Conservation (phyloP, 2,329 filamentous ascomycete genomes). For the Colletotrichum sublineola region DNA sequence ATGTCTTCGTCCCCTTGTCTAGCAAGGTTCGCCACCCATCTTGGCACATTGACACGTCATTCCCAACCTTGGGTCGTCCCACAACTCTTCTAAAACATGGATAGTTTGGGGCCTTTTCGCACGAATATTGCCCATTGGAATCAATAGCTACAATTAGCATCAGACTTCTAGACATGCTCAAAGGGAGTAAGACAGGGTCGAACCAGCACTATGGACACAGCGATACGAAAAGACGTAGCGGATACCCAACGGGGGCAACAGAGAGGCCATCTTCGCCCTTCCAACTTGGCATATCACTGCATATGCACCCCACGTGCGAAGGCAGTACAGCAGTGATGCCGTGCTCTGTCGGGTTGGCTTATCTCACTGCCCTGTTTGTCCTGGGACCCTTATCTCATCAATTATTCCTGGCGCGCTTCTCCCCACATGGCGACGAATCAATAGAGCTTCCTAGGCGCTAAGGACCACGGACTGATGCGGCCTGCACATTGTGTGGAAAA, state of each 20-base stretch:
- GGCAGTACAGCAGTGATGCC: constrained; percentile 1
- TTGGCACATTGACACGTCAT: not conserved
- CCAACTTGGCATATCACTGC: constrained; percentile 18
- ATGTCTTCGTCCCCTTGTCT: not conserved
- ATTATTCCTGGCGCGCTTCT: constrained; percentile 9
- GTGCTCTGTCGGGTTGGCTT: constrained; percentile 7
- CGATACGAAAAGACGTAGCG: not conserved
- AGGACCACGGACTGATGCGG: not conserved
- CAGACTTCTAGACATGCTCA: not conserved
- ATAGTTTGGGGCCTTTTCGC: not conserved
- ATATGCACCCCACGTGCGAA: constrained; percentile 37
- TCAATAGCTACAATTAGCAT: not conserved
- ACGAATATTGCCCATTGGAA: not conserved
- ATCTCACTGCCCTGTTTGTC: constrained; percentile 23
- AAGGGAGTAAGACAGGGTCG: constrained; percentile 13
- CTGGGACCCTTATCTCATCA: constrained; percentile 20
- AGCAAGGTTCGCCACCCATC: not conserved
- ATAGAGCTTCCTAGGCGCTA: constrained; percentile 12
- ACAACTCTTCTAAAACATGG: not conserved
- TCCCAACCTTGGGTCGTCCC: not conserved
- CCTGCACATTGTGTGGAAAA: not conserved
- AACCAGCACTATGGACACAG: not conserved
- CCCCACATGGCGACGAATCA: not conserved
- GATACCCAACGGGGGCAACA: constrained; percentile 14
- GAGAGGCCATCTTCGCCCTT: constrained; percentile 15